Percentiles rank a stretch among this genome's conserved stretches.
phyloP scores from a whole-genome alignment of 805 yeast genomes.

The Torulaspora quercuum region DNA sequence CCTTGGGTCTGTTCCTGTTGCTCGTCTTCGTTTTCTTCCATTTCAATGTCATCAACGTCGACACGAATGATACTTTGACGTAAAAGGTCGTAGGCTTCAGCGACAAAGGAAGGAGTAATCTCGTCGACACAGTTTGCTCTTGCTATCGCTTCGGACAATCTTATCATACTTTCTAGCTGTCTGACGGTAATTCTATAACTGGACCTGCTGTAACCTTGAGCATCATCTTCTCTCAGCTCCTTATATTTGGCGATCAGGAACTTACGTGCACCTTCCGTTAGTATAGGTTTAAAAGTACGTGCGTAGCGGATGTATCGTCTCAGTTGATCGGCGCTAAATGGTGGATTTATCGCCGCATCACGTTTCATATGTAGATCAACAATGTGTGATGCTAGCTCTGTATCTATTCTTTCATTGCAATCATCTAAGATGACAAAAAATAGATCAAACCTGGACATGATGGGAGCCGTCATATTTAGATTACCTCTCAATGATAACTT shows the following conservation, averaged over 20 bases:
- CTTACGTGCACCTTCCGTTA: constrained; percentile 78
- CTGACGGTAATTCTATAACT: constrained; percentile 95
- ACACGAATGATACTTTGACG: constrained; percentile 91
- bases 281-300: constrained; percentile 83
- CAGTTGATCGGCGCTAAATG: constrained; percentile 83
- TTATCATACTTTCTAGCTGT: constrained; percentile 89
- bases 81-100: constrained; percentile 87
- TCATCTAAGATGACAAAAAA: constrained; percentile 94
- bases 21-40: constrained; percentile 60
- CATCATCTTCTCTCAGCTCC: constrained; percentile 83
- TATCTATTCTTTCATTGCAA: constrained; percentile 85
- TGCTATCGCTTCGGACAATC: constrained; percentile 94
- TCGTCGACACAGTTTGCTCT: constrained; percentile 92
- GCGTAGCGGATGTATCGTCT: constrained; percentile 89
- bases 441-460: constrained; percentile 95
- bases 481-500: constrained; percentile 80
- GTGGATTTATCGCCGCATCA: constrained; percentile 87
- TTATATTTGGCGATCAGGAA: constrained; percentile 74
- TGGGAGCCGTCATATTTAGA: constrained; percentile 94
- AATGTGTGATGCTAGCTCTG: constrained; percentile 86
- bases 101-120: constrained; percentile 77
- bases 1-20: constrained; percentile 16
- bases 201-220: constrained; percentile 74
- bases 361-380: constrained; percentile 87
- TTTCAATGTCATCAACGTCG: constrained; percentile 86